Evolutionary conservation across 345 rosid species (phyloP).

Genomic region (Ailanthus altissimus): DNA sequence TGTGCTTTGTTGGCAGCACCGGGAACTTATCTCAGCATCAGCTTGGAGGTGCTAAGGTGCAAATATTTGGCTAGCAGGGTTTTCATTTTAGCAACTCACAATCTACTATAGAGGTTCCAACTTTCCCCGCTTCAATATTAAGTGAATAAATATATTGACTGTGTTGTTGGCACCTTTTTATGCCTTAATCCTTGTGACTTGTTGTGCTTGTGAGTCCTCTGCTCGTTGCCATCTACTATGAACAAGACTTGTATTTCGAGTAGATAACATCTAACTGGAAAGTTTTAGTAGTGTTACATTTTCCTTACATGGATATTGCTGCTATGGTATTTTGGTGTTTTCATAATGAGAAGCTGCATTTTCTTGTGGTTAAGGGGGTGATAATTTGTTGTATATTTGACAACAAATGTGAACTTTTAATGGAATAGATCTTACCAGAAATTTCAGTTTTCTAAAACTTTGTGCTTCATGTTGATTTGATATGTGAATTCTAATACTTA

Average conservation of each 20-base stretch:
- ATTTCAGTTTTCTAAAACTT: neutral
- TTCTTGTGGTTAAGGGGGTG: conserved; percentile 23
- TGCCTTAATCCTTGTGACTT: conserved; percentile 29
- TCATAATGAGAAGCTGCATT: conserved; percentile 20
- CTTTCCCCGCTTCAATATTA: conserved; percentile 27
- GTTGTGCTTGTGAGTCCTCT: conserved; percentile 32
- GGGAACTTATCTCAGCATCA: conserved; percentile 54
- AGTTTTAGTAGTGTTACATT: conserved; percentile 25
- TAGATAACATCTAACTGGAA: conserved; percentile 30
- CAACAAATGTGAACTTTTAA: conserved; percentile 23
- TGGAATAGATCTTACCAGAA: conserved; percentile 20
- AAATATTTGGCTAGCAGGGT: conserved; percentile 21
- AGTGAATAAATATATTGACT: conserved; percentile 33
- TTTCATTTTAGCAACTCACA: conserved; percentile 31
- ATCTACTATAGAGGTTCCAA: conserved; percentile 28
- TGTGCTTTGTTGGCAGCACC: conserved; percentile 52
- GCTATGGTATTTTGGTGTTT: conserved; percentile 28
- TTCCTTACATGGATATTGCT: conserved; percentile 30
- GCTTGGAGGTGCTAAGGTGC: conserved; percentile 56
- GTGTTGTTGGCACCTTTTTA: conserved; percentile 29
- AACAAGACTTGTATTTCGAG: conserved; percentile 5
- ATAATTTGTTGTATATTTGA: conserved; percentile 28
- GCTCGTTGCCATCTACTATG: conserved; percentile 29
- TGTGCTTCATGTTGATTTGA: conserved; percentile 5
- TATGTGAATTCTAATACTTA: neutral